Evolutionary conservation across 1,284 basidiomycete genomes (phyloP).

Genomic region (Testicularia cyperi): DNA sequence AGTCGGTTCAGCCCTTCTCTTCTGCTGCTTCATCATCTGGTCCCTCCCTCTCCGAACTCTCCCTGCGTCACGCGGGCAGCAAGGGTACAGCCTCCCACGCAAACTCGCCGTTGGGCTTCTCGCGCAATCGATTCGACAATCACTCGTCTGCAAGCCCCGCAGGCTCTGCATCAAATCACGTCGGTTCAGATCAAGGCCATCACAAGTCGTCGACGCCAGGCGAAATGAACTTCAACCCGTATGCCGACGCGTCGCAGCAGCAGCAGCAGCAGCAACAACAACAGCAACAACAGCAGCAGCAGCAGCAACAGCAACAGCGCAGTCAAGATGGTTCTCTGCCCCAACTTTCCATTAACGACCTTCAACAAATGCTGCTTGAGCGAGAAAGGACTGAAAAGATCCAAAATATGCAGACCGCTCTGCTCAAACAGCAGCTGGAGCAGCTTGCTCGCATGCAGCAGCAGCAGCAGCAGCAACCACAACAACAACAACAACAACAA

Average conservation of each 20-base stretch:
- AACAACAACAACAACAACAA: slow-evolving; percentile 1
- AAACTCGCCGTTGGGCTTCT: slow-evolving; percentile 18
- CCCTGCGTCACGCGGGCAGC: slow-evolving; percentile 1
- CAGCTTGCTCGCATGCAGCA: slow-evolving; percentile 36
- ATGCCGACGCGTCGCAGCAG: too few relatives aligned
- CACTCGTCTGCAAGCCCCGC: slow-evolving; percentile 20
- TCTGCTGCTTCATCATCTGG: neutral
- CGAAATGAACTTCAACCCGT: too few relatives aligned
- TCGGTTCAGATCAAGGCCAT: neutral
- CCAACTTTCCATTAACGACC: slow-evolving; percentile 33
- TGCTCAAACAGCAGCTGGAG: slow-evolving; percentile 50
- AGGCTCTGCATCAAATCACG: neutral
- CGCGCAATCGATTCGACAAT: slow-evolving; percentile 26
- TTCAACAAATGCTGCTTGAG: slow-evolving; percentile 43
- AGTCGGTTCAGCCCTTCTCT: too few relatives aligned
- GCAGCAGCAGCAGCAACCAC: slow-evolving; percentile 4
- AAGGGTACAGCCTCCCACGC: slow-evolving; percentile 13
- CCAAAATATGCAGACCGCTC: slow-evolving; percentile 48
- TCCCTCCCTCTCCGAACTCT: slow-evolving; percentile 6
- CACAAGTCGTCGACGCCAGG: neutral
- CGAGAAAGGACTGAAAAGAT: slow-evolving; percentile 46
- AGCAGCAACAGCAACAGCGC: slow-evolving; percentile 4
- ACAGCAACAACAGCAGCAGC: neutral
- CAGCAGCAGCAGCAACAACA: slow-evolving; percentile 1
- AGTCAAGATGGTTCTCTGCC: slow-evolving; percentile 4